phyloP scores from a whole-genome alignment of 2,329 filamentous ascomycete species.

The Aspergillus sp. region DNA sequence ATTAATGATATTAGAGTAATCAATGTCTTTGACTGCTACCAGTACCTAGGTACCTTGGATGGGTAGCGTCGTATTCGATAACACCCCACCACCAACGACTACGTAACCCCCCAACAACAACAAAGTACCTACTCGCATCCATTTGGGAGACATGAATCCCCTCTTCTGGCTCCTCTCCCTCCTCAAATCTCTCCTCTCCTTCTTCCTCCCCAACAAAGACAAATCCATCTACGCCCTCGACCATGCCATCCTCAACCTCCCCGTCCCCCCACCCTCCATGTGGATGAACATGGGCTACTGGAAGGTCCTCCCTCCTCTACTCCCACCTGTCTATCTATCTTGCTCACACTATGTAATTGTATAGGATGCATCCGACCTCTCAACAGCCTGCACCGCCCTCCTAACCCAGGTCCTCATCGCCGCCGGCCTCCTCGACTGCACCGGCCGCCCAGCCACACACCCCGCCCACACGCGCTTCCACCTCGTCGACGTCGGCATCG shows the following conservation, averaged over 20 bases:
- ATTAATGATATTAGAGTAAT: too few relatives aligned
- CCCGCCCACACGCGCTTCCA: conserved; percentile 9
- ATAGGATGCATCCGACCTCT: conserved; percentile 37
- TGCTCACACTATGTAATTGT: too few relatives aligned
- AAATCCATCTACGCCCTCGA: conserved; percentile 49
- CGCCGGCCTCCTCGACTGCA: conserved; percentile 39
- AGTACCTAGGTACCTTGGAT: too few relatives aligned
- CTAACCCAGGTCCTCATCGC: conserved; percentile 48
- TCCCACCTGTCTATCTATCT: too few relatives aligned
- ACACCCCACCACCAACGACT: too few relatives aligned
- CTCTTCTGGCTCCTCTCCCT: conserved; percentile 6
- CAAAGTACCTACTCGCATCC: too few relatives aligned
- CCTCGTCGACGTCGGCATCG: conserved; percentile 56
- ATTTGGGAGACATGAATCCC: conserved; percentile 1
- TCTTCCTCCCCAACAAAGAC: background rate
- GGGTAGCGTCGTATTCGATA: too few relatives aligned
- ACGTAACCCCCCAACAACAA: too few relatives aligned
- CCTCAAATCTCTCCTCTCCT: background rate
- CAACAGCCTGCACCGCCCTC: conserved; percentile 51
- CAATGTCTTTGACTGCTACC: too few relatives aligned
- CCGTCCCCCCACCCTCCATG: conserved; percentile 50
- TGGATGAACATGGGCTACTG: conserved; percentile 66
- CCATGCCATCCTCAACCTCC: conserved; percentile 57
- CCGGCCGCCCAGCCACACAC: conserved; percentile 6
- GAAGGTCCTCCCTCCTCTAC: conserved; percentile 36